These are phyloP conservation scores for Cocos nucifera DNA, from an alignment of 176 grass and related monocot genomes.

Conservation along the genomic window DNA sequence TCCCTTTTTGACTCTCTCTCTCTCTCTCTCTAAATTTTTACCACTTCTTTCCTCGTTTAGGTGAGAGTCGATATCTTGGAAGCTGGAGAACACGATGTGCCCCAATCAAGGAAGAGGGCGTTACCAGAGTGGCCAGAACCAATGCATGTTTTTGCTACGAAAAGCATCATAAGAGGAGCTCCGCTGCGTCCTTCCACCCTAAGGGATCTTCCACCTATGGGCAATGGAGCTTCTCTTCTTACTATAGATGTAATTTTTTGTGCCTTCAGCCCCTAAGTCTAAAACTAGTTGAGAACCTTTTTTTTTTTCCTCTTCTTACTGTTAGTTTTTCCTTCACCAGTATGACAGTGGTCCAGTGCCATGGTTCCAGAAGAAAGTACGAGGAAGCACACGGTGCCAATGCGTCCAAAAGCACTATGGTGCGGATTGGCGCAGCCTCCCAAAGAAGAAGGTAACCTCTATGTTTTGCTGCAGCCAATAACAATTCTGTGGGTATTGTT, in stretches of 20 bases:
- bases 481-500: too few species aligned
- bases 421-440: too few species aligned
- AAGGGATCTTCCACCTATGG: constrained; percentile 64
- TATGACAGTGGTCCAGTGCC: constrained; percentile 57
- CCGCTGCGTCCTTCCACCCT: constrained; percentile 75
- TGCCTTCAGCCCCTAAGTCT: neutral
- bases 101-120: constrained; percentile 89
- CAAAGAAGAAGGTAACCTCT: constrained; percentile 25
- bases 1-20: too few species aligned
- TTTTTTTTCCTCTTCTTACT: neutral
- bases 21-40: too few species aligned
- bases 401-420: constrained; percentile 44
- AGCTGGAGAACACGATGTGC: constrained; percentile 81
- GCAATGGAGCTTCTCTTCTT: constrained; percentile 34
- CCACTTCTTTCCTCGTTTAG: constrained; percentile 23
- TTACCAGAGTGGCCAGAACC: constrained; percentile 95
- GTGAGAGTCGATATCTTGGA: constrained; percentile 91
- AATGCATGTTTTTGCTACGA: neutral
- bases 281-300: too few species aligned
- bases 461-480: too few species aligned
- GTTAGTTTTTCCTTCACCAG: constrained; percentile 19
- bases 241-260: constrained; percentile 43
- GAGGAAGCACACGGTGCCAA: constrained; percentile 29
- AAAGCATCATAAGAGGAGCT: constrained; percentile 68
- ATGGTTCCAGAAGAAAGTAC: too few species aligned